Conservation (phyloP, 805 yeast species). For the Hanseniaspora vineae region DNA sequence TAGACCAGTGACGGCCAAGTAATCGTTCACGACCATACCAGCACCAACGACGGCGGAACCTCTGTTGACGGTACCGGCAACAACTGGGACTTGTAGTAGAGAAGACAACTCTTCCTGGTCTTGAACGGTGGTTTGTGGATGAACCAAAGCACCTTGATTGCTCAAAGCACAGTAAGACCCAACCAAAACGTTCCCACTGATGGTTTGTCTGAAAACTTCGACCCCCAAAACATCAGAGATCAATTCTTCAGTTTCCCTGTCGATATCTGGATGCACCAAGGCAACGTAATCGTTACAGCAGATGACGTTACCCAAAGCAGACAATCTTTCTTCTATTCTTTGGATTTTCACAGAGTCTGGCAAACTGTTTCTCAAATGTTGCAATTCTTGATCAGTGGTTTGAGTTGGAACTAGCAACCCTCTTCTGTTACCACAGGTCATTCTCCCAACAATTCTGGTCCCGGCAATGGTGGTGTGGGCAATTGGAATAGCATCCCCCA, state of each 20-base stretch:
- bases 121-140: conserved; percentile 92
- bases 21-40: conserved; percentile 96
- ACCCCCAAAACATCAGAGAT: conserved; percentile 97
- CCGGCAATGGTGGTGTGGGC: conserved; percentile 98
- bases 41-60: conserved; percentile 98
- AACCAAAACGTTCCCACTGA: conserved; percentile 94
- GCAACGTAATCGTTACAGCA: conserved; percentile 99
- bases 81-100: conserved; percentile 89
- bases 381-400: conserved; percentile 95
- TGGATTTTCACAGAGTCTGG: conserved; percentile 94
- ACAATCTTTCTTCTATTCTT: conserved; percentile 93
- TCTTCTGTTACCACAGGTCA: conserved; percentile 97
- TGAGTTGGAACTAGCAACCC: conserved; percentile 95
- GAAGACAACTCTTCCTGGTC: conserved; percentile 97
- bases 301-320: conserved; percentile 94
- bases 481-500: conserved; percentile 93
- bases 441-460: conserved; percentile 92
- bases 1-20: conserved; percentile 92
- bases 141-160: conserved; percentile 97
- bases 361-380: conserved; percentile 90
- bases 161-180: conserved; percentile 93
- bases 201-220: conserved; percentile 97
- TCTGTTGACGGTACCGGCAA: conserved; percentile 96
- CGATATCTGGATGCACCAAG: conserved; percentile 96
- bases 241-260: conserved; percentile 96